These are phyloP conservation scores for Cadophora luteo-olivacea DNA, from an alignment of 2,329 filamentous ascomycete genomes.

Conservation along the genomic window DNA sequence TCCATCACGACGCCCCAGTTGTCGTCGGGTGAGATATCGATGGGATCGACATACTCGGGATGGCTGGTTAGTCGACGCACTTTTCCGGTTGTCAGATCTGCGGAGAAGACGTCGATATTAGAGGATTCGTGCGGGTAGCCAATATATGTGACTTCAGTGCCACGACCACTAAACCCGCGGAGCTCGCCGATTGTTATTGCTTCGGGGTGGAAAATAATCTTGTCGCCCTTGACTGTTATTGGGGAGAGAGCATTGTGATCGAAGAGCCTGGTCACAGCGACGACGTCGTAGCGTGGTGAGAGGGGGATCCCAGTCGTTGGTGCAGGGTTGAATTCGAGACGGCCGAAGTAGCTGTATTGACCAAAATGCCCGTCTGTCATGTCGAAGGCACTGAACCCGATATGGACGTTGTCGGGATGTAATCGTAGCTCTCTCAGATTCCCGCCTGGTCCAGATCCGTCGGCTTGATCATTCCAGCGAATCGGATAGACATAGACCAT, in stretches of 20 bases:
- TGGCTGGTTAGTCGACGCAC: neutral
- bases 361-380: neutral
- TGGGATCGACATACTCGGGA: neutral
- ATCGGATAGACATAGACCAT: neutral
- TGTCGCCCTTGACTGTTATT: neutral
- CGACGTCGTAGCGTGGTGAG: neutral
- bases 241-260: neutral
- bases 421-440: neutral
- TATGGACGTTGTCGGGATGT: neutral
- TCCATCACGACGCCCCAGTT: neutral
- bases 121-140: neutral
- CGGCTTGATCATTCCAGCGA: neutral
- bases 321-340: neutral
- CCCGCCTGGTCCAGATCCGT: neutral
- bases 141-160: neutral
- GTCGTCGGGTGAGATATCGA: neutral
- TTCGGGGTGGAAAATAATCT: neutral
- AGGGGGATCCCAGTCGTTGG: neutral
- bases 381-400: neutral
- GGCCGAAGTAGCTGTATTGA: neutral
- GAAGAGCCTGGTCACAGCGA: neutral
- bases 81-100: neutral
- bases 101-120: neutral
- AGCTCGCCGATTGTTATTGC: neutral
- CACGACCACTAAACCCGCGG: neutral